Evolutionary conservation across 441 rosid species (phyloP).

Genomic region (Hura crepitans): DNA sequence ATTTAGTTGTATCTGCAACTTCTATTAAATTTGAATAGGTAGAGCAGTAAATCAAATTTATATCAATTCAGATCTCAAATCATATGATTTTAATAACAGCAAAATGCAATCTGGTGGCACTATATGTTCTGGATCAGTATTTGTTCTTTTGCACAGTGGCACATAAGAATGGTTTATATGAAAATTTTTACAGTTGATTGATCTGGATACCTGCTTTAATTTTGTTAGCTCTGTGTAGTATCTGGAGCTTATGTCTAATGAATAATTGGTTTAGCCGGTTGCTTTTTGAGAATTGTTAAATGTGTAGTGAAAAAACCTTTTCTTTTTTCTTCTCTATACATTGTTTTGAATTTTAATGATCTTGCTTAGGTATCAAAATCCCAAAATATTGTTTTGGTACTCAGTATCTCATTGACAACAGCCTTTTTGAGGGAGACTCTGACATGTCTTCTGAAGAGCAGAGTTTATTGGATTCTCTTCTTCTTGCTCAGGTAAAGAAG

Average conservation of each 20-base stretch:
- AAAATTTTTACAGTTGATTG: neutral
- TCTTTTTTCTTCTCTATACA: neutral
- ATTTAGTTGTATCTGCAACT: neutral
- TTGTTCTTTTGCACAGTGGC: neutral
- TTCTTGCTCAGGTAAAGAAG: constrained; percentile 35
- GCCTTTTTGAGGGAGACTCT: constrained; percentile 17
- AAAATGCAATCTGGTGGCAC: neutral
- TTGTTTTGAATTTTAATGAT: constrained; percentile 10
- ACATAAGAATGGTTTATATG: neutral
- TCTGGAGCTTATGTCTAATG: neutral
- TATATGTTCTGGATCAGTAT: neutral
- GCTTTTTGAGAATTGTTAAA: neutral
- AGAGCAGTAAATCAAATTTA: neutral
- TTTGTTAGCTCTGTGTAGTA: neutral
- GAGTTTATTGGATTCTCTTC: constrained; percentile 37
- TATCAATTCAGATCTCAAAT: neutral
- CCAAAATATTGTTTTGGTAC: constrained; percentile 33
- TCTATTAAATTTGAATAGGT: neutral
- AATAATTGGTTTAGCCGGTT: neutral
- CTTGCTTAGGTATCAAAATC: constrained; percentile 28
- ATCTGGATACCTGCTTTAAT: neutral
- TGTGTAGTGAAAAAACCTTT: neutral
- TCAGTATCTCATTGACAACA: constrained; percentile 22
- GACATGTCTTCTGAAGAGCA: constrained; percentile 29
- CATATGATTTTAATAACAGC: neutral